These are phyloP conservation scores for Pseudogymnoascus sp. DNA, from an alignment of 2,329 filamentous ascomycete species.

Conservation along the genomic window DNA sequence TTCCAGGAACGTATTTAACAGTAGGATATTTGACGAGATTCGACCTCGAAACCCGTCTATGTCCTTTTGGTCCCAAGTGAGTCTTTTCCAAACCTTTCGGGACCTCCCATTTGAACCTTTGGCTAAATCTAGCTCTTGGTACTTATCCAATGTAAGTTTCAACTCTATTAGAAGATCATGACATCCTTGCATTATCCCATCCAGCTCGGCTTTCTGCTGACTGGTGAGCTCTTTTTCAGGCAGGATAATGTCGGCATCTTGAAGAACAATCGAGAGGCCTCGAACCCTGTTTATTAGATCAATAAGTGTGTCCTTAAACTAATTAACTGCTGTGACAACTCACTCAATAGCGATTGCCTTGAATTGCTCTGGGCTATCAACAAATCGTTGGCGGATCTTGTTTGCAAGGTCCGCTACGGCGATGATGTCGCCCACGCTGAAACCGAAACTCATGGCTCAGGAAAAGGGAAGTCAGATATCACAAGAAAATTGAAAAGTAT, in stretches of 20 bases:
- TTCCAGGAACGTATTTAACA: slow-evolving; percentile 15
- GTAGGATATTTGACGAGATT: slow-evolving; percentile 25
- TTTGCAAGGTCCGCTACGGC: slow-evolving; percentile 25
- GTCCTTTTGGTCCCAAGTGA: slow-evolving; percentile 25
- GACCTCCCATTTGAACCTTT: slow-evolving; percentile 11
- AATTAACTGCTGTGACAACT: background rate
- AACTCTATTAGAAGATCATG: slow-evolving; percentile 17
- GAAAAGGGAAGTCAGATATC: background rate
- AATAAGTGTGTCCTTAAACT: slow-evolving; percentile 8
- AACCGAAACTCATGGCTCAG: slow-evolving; percentile 29
- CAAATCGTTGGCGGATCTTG: slow-evolving; percentile 24
- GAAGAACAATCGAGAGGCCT: slow-evolving; percentile 25
- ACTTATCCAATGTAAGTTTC: slow-evolving; percentile 14
- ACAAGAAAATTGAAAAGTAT: background rate
- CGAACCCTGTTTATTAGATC: slow-evolving; percentile 19
- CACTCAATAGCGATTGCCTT: slow-evolving; percentile 23
- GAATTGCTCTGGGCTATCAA: slow-evolving; percentile 24
- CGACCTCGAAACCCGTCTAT: slow-evolving; percentile 21
- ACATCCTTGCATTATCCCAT: slow-evolving; percentile 18
- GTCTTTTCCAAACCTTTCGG: slow-evolving; percentile 23
- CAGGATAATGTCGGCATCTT: slow-evolving; percentile 22
- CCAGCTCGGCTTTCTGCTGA: slow-evolving; percentile 19
- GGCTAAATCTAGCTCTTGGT: slow-evolving; percentile 14
- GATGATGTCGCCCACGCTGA: slow-evolving; percentile 29
- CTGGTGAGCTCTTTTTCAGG: slow-evolving; percentile 16